Evolutionary conservation across 1,284 basidiomycete genomes (phyloP), one percentile per base, ranked within the genome.

Genomic region (Ustilago vetiveriae): DNA sequence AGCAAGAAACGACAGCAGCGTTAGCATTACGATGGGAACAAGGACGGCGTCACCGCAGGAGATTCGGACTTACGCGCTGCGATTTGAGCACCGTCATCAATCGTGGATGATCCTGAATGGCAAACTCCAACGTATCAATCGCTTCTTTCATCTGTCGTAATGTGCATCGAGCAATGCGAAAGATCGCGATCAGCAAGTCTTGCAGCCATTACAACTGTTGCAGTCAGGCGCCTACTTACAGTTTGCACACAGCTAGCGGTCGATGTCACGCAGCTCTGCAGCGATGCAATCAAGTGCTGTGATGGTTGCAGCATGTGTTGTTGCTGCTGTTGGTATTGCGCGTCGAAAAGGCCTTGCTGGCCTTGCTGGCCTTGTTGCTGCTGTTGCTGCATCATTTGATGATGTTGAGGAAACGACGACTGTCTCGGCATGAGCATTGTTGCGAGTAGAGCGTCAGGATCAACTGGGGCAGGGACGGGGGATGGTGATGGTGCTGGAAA

Each of bases 21-120:
- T 21, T 10, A 29, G 26, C 23, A 29, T 23, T 5, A 7, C 3
- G 41, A 3, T 32, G 29, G n/a, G 16, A 14, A 46, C 16, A 14
- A 8, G 8, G 13, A n/a, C 13, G 21, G 19, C 13, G 2, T 4
- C 33, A 35, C 4, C 33, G 29, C 33, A 14, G 7, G 1, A 6
- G 16, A 62, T 55, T 40, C 2, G 16, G 16, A 62, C 66, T 40
- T 51, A 69, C 66, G 19, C 58, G 51, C 17, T 54, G 62, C 3
- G 53, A 62, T 24, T 65, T 66, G 48, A 71, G 62, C 10, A 71
- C 68, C 4, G 62, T 65, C 53, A 66, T 66, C 22, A 71, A 43
- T 13, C 68, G 56, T 10, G 62, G 62, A 39, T 66, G 62, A n/a
- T 71, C 68, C 24, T 71, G 62, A 17, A 60, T 58, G 14, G 62